phyloP scores from a whole-genome alignment of 441 rosid species.

The Populus hybrid region DNA sequence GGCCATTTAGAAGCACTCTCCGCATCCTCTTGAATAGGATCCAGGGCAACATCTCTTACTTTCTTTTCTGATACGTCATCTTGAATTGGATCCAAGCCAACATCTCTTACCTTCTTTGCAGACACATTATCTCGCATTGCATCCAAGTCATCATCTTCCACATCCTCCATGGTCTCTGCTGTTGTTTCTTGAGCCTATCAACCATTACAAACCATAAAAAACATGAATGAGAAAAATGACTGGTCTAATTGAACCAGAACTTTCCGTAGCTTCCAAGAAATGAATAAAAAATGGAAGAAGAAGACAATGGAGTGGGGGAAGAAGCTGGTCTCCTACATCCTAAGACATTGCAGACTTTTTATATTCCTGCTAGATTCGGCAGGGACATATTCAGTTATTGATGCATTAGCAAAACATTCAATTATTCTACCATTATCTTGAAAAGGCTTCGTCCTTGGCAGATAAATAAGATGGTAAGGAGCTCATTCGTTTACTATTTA shows the following conservation, averaged over 20 bases:
- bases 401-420: not conserved
- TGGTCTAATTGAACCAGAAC: not conserved
- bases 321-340: not conserved
- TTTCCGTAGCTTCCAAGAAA: not conserved
- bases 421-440: not conserved
- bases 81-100: constrained; percentile 70
- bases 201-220: constrained; percentile 3
- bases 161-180: not conserved
- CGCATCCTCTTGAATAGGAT: constrained; percentile 56
- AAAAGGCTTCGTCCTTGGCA: not conserved
- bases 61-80: constrained; percentile 30
- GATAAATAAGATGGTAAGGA: not conserved
- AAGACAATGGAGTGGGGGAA: not conserved
- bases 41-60: constrained; percentile 69
- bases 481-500: not conserved
- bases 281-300: not conserved
- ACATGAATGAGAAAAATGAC: not conserved
- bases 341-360: not conserved
- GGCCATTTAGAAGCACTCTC: constrained; percentile 44
- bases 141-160: not conserved
- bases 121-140: constrained; percentile 16
- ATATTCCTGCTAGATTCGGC: constrained; percentile 6
- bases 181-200: constrained; percentile 51
- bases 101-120: constrained; percentile 48
- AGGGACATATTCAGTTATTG: not conserved